Percentiles rank a stretch among this genome's conserved stretches.
These are phyloP conservation scores for Cucumis variabilis DNA, from an alignment of 331 rosid genomes.

Conservation along the genomic window DNA sequence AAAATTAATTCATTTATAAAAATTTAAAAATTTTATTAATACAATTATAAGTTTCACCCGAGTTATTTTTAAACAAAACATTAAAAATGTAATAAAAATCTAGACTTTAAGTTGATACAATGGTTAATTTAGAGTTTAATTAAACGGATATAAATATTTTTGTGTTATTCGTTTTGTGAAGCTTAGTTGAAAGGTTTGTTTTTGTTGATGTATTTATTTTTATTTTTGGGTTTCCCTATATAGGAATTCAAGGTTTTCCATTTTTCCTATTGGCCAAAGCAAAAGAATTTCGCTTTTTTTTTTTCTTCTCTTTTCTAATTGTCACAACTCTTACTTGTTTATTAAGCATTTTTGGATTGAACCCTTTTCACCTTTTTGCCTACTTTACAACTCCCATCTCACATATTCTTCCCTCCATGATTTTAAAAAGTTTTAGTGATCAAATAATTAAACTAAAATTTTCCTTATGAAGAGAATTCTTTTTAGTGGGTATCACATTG, in stretches of 20 bases:
- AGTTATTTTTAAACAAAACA: too few species aligned
- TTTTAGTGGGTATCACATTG: conserved; percentile 10
- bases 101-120: too few species aligned
- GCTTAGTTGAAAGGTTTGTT: neutral
- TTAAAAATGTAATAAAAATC: too few species aligned
- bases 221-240: neutral
- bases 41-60: too few species aligned
- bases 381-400: conserved; percentile 18
- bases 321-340: conserved; percentile 14
- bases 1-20: too few species aligned
- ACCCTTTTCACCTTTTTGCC: neutral
- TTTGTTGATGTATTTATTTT: neutral
- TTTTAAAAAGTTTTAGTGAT: neutral
- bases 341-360: neutral
- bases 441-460: neutral
- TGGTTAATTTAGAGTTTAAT: too few species aligned
- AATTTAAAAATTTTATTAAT: too few species aligned
- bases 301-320: neutral
- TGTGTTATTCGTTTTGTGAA: too few species aligned
- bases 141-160: too few species aligned
- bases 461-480: neutral
- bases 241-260: conserved; percentile 16
- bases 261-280: neutral
- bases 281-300: conserved; percentile 5
- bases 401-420: neutral